A percentile compares a stretch with the other conserved stretches of the same genome.
phyloP scores from a whole-genome alignment of 164 flowering plant species.

The Stephania cephalantha region DNA sequence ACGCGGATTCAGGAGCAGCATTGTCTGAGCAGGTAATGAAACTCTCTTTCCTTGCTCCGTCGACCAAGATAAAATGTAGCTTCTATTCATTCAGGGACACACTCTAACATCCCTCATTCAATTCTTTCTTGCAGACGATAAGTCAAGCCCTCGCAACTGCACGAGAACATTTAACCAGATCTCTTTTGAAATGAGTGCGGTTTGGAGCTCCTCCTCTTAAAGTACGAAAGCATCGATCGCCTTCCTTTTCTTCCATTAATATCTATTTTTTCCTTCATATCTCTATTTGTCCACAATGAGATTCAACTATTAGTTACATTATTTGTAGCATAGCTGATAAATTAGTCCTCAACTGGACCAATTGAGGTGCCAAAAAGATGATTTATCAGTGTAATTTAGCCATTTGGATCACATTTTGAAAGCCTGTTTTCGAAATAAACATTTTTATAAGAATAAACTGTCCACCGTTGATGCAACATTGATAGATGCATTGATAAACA shows the following conservation, averaged over 20 bases:
- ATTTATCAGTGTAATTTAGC: neutral
- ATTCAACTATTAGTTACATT: neutral
- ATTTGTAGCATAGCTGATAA: neutral
- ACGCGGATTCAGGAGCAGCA: conserved; percentile 44
- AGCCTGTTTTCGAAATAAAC: too few relatives aligned
- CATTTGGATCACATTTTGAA: neutral
- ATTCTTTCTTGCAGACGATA: conserved; percentile 42
- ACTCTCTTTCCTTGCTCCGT: neutral
- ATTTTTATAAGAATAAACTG: too few relatives aligned
- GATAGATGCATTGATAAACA: too few relatives aligned
- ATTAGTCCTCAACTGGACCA: neutral
- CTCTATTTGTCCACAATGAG: neutral
- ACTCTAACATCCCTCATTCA: neutral
- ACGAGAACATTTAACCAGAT: conserved; percentile 59
- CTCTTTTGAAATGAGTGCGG: conserved; percentile 42
- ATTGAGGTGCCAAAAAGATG: neutral
- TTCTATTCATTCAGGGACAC: neutral
- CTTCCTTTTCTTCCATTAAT: neutral
- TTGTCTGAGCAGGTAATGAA: conserved; percentile 56
- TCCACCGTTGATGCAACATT: too few relatives aligned
- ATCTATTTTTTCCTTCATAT: neutral
- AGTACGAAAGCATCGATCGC: neutral
- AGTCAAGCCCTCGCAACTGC: conserved; percentile 71
- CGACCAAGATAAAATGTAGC: neutral
- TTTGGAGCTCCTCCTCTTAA: neutral